Base-by-base conservation (phyloP, 164 flowering plant species). In the Piper longum region DNA sequence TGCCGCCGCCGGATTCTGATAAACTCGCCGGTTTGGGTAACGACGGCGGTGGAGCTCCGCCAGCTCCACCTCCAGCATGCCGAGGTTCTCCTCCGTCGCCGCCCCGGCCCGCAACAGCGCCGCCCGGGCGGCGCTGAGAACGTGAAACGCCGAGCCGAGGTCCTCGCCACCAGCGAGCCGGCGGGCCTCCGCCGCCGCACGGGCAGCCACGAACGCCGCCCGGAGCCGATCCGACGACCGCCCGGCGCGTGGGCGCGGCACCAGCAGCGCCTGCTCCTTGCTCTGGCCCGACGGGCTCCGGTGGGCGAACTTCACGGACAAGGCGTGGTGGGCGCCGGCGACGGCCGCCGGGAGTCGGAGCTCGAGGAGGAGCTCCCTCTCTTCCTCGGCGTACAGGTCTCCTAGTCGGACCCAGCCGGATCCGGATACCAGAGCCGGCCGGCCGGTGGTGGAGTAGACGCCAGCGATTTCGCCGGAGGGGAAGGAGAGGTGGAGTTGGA, bases 381-480 rank as follows among this genome's bases (percentile, higher is more conserved):
- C 99, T 58, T 93, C 97, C 71, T 85, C 96, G 9, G 95, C 91
- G 78, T 86, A 88, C 9, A 92, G 66, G 67, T 92, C 89, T 4
- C 99, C 97, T 3, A 93, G 76, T 61, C 82, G 78, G 3, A 87
- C 61, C 52, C 52, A 48, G 9, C 52, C 12, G 2, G 76, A 76
- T 2, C 87, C 70, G n/a, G 76, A 75, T 16, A 81, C 64, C 9
- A 68, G 68, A 2, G 75, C 62, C 1, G 95, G 91, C 64, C 81
- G 74, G 1, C 79, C 90, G 16, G 56, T 67, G 57, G 73, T 71
- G 0, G 84, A 71, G 57, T 93, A 93, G 0, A 86, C 84, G 44
- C 87, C 96, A 5, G 78, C 4, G 60, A 95, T 83, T 67, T 86
- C 95, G 0, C 84, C 90, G 14, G 85, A 57, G 0, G 72, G 71